Evolutionary conservation across 2,329 filamentous ascomycete species (phyloP), one percentile per base, ranked within the genome.

Genomic region (Calonectria naviculata): DNA sequence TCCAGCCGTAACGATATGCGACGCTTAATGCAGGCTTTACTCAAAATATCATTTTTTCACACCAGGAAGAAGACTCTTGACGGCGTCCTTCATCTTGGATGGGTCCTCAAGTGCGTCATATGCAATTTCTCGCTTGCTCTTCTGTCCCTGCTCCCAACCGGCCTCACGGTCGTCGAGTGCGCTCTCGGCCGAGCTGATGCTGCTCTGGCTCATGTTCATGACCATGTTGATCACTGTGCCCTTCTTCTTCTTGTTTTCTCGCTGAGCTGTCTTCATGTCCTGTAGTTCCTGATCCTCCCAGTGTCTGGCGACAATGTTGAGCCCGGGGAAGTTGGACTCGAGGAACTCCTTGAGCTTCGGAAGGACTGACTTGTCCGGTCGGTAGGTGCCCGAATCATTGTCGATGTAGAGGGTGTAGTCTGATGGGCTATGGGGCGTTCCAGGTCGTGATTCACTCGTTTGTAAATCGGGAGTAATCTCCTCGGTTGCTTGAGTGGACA

Each of bases 331-430:
- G 75, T 96, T 95, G 28, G 82, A 83, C 36, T 91, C 85, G 2
- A 98, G 83, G 79, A 95, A 97, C 13, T 86, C 79, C 64, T 92
- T 91, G 1, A 98, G 86, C 0, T 92, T 81, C 0, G 94, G 93
- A 1, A 98, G 88, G 12, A 94, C 87, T 13, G 91, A 88, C 67
- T 93, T 93, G 79, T 97, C 95, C 0, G 96, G 96, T 0, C 96
- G 90, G 82, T 98, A 98, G 0, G 96, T 98, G 13, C 96, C 96
- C 66, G 92, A 95, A 83, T 98, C 96, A 79, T 98, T 98, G 85
- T 98, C 96, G 79, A 98, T 98, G 74, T 97, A 87, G 10, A 98
- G 89, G 80, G 97, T 93, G 81, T 98, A 98, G 80, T 88, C 87
- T 64, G 82, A 80, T n/a, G 85, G 89, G 68, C 87, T 82, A 17